phyloP scores from a whole-genome alignment of 257 asterid species.

The Gentiana straminea region DNA sequence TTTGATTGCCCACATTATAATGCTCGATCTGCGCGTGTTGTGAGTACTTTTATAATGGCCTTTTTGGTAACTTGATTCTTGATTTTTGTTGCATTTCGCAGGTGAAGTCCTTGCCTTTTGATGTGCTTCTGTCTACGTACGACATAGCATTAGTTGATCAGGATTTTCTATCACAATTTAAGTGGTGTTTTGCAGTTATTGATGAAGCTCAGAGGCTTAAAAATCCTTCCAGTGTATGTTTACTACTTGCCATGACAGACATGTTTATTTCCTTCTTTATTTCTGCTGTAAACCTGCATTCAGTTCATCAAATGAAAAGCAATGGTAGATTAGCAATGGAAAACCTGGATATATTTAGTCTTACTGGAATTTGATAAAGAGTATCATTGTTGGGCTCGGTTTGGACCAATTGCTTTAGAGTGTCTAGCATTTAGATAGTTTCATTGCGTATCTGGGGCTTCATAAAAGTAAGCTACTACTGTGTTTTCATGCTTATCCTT shows the following conservation, averaged over 20 bases:
- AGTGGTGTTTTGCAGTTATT: conserved; percentile 77
- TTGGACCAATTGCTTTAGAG: no score
- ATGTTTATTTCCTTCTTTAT: background rate
- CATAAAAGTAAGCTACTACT: background rate
- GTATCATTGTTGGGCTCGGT: no score
- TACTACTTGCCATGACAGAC: background rate
- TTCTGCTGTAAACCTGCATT: background rate
- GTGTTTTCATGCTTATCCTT: background rate
- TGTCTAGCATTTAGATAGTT: no score
- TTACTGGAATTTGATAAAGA: no score
- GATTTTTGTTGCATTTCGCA: conserved; percentile 21
- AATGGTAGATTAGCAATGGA: background rate
- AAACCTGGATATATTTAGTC: no score
- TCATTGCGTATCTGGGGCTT: no score
- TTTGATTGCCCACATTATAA: background rate
- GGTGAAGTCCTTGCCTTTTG: conserved; percentile 62
- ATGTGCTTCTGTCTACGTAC: conserved; percentile 80
- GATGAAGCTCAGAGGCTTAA: conserved; percentile 97
- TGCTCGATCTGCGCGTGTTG: background rate
- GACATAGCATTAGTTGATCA: conserved; percentile 80
- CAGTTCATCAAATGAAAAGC: background rate
- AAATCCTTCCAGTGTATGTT: conserved; percentile 76
- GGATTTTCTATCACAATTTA: conserved; percentile 81
- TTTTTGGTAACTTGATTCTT: background rate
- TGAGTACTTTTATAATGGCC: background rate